Conservation (phyloP, 2,329 filamentous ascomycete genomes). For the Colletotrichum caudatum region DNA sequence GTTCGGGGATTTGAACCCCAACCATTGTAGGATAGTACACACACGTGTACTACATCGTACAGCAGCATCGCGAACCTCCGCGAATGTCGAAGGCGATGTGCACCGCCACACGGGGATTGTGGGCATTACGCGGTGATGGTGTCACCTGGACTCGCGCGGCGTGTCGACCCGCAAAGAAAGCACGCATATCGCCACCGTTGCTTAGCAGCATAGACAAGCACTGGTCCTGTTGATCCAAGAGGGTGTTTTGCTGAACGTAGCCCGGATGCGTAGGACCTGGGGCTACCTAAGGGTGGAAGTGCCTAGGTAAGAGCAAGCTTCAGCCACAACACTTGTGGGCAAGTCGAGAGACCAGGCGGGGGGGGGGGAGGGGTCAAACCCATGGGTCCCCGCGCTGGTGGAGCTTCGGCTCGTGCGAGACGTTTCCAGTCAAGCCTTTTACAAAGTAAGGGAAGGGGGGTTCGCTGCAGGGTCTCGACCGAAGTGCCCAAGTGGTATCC, state of each 20-base stretch:
- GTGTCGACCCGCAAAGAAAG: not conserved
- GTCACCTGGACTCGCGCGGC: conserved; percentile 15
- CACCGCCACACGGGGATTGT: conserved; percentile 18
- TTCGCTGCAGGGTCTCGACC: conserved; percentile 10
- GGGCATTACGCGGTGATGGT: not conserved
- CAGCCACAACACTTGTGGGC: conserved; percentile 18
- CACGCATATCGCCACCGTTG: conserved; percentile 16
- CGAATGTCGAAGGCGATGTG: conserved; percentile 2
- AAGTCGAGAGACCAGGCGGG: too few relatives aligned
- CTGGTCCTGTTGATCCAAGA: not conserved
- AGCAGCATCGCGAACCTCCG: not conserved
- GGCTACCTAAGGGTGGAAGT: too few relatives aligned
- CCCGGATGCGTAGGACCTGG: too few relatives aligned
- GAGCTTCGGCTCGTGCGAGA: conserved; percentile 29
- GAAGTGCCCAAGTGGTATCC: conserved; percentile 5
- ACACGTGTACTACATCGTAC: not conserved
- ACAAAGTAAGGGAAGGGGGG: not conserved
- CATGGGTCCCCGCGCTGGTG: conserved; percentile 1
- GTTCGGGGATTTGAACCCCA: not conserved
- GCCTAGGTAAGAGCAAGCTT: not conserved
- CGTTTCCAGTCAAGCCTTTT: conserved; percentile 36
- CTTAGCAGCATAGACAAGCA: not conserved
- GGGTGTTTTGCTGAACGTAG: not conserved
- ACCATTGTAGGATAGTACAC: not conserved
- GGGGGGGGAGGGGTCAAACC: conserved; percentile 21